Percentiles rank a stretch among this genome's conserved stretches.
These are phyloP conservation scores for Phytophthora europaea DNA, from an alignment of 352 stramenopile genomes.

Conservation along the genomic window DNA sequence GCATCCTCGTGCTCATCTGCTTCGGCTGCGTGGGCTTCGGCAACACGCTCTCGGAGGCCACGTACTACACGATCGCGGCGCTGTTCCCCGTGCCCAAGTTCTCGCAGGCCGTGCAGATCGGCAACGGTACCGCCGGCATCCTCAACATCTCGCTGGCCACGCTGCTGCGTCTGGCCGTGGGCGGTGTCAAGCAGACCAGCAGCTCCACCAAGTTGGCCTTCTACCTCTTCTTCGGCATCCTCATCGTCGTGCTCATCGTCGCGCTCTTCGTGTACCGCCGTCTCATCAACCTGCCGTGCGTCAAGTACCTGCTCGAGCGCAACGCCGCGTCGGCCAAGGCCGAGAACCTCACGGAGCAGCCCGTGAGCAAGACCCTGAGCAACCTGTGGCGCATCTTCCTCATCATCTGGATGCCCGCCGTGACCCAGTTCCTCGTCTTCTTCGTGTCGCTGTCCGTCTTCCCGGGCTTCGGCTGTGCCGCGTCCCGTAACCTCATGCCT, in stretches of 20 bases:
- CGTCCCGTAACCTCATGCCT: constrained; percentile 40
- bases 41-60: constrained; percentile 64
- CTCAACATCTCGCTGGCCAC: constrained; percentile 70
- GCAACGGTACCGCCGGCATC: constrained; percentile 58
- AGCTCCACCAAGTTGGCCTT: constrained; percentile 49
- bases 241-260: constrained; percentile 57
- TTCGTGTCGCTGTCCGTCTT: constrained; percentile 68
- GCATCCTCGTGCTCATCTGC: constrained; percentile 52
- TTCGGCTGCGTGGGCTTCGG: constrained; percentile 51
- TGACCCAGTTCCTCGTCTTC: constrained; percentile 68
- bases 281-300: constrained; percentile 45
- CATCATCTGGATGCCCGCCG: constrained; percentile 57
- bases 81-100: constrained; percentile 77
- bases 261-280: constrained; percentile 59
- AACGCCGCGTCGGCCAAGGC: constrained; percentile 45
- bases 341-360: constrained; percentile 43
- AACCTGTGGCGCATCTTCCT: constrained; percentile 61
- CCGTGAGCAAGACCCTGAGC: constrained; percentile 36
- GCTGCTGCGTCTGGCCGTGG: constrained; percentile 60
- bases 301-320: constrained; percentile 67
- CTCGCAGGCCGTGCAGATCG: constrained; percentile 76
- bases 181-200: constrained; percentile 51
- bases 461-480: constrained; percentile 63
- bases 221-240: constrained; percentile 72
- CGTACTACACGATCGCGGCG: constrained; percentile 59